A percentile compares a stretch with the other conserved stretches of the same genome.
phyloP scores from a whole-genome alignment of 2,329 filamentous ascomycete species.

The Diatrype stigma region DNA sequence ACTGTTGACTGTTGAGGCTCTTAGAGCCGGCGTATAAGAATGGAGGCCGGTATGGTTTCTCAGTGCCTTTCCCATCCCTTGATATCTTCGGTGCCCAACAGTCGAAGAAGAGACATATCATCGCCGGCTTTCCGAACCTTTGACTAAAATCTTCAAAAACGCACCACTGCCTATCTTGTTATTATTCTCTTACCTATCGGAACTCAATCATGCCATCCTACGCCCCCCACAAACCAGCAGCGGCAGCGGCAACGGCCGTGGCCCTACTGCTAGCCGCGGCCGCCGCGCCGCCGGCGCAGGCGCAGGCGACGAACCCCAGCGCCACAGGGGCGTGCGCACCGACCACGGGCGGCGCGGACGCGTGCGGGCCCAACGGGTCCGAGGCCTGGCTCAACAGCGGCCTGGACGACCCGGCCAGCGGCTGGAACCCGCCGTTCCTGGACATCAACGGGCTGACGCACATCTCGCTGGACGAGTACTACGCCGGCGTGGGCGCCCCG shows the following conservation, averaged over 20 bases:
- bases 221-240: background rate
- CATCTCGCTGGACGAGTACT: constrained; percentile 23
- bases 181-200: too few relatives aligned
- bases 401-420: constrained; percentile 15
- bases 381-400: constrained; percentile 29
- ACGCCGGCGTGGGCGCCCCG: constrained; percentile 18
- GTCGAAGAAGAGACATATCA: too few relatives aligned
- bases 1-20: too few relatives aligned
- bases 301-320: background rate
- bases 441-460: constrained; percentile 24
- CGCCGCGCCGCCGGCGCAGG: background rate
- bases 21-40: too few relatives aligned
- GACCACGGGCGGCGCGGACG: constrained; percentile 13
- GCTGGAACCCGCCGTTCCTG: constrained; percentile 32
- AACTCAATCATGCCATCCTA: background rate
- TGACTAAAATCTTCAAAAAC: too few relatives aligned
- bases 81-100: too few relatives aligned
- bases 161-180: too few relatives aligned
- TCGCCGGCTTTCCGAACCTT: too few relatives aligned
- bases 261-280: too few relatives aligned
- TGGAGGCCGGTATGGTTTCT: too few relatives aligned
- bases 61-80: too few relatives aligned
- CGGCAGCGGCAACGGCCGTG: background rate
- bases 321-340: constrained; percentile 14
- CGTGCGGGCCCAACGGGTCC: constrained; percentile 22